Conservation (phyloP, 257 asterid species). For the Nicotiana attenuata region DNA sequence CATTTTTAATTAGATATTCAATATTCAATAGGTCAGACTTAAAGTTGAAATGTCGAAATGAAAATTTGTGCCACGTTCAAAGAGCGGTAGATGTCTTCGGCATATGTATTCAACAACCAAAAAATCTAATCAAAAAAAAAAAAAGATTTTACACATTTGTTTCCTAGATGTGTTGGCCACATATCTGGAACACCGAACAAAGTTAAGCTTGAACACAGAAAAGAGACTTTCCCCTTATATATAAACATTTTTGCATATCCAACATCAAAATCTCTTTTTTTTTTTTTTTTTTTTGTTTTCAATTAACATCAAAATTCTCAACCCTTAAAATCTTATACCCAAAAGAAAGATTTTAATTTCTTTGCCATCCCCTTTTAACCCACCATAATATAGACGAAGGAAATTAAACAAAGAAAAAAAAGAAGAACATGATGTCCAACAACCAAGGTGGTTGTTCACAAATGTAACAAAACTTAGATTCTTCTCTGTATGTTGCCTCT, state of each 20-base stretch:
- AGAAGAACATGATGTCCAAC: constrained; percentile 2
- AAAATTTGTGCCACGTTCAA: too few relatives aligned
- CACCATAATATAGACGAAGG: not conserved
- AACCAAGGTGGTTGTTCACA: constrained; percentile 22
- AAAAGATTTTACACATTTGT: too few relatives aligned
- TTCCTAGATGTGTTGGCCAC: too few relatives aligned
- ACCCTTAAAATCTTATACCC: constrained; percentile 17
- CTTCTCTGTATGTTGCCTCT: not conserved
- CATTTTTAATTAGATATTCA: too few relatives aligned
- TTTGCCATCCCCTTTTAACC: not conserved
- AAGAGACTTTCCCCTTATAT: not conserved
- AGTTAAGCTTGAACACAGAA: not conserved
- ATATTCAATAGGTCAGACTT: too few relatives aligned
- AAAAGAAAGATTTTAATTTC: not conserved
- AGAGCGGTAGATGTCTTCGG: too few relatives aligned
- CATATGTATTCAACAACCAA: too few relatives aligned
- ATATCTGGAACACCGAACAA: not conserved
- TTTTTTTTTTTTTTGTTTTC: constrained; percentile 1
- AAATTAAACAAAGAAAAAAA: not conserved
- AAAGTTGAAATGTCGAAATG: too few relatives aligned
- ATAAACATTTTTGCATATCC: not conserved
- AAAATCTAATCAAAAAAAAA: too few relatives aligned
- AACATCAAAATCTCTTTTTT: constrained; percentile 4
- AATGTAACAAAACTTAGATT: constrained; percentile 17
- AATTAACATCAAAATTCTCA: constrained; percentile 10